Evolutionary conservation across 768 basidiomycete genomes (phyloP).

Genomic region (Auriculariales sp.): DNA sequence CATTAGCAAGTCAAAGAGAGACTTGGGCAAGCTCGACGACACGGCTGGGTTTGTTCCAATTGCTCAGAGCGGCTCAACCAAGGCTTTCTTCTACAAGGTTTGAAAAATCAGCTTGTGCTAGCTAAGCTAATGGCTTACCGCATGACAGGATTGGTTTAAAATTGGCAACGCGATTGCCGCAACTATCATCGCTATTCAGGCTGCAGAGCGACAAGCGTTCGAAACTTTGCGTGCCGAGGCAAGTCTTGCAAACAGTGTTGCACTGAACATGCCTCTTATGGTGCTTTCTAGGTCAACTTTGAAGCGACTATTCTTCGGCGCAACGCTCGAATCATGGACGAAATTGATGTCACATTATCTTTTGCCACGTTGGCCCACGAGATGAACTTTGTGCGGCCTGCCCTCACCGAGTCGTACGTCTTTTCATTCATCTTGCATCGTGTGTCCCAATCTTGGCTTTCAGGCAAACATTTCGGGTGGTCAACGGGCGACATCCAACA

Average conservation of each 20-base stretch:
- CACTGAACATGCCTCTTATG: too few relatives aligned
- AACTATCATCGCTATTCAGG: slow-evolving; percentile 32
- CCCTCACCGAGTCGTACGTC: slow-evolving; percentile 52
- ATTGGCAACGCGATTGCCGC: slow-evolving; percentile 58
- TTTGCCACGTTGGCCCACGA: slow-evolving; percentile 74
- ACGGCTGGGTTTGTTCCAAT: slow-evolving; percentile 41
- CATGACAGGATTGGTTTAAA: slow-evolving; percentile 51
- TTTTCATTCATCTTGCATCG: not conserved
- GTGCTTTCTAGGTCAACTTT: slow-evolving; percentile 39
- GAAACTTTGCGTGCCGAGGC: slow-evolving; percentile 55
- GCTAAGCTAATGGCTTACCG: not conserved
- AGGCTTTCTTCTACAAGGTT: slow-evolving; percentile 54
- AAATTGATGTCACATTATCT: slow-evolving; percentile 70
- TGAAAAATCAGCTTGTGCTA: slow-evolving; percentile 1
- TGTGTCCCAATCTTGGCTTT: not conserved
- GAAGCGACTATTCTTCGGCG: slow-evolving; percentile 42
- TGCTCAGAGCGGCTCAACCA: slow-evolving; percentile 50
- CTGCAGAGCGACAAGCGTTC: slow-evolving; percentile 62
- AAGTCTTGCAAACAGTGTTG: too few relatives aligned
- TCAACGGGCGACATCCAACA: slow-evolving; percentile 79
- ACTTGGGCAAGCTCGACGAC: slow-evolving; percentile 32
- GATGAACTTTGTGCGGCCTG: slow-evolving; percentile 60
- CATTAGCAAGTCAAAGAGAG: slow-evolving; percentile 47
- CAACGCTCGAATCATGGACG: slow-evolving; percentile 70
- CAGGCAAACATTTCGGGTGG: slow-evolving; percentile 48